Evolutionary conservation across 208 protist species (phyloP).

Genomic region (Acanthamoeba sp.): DNA sequence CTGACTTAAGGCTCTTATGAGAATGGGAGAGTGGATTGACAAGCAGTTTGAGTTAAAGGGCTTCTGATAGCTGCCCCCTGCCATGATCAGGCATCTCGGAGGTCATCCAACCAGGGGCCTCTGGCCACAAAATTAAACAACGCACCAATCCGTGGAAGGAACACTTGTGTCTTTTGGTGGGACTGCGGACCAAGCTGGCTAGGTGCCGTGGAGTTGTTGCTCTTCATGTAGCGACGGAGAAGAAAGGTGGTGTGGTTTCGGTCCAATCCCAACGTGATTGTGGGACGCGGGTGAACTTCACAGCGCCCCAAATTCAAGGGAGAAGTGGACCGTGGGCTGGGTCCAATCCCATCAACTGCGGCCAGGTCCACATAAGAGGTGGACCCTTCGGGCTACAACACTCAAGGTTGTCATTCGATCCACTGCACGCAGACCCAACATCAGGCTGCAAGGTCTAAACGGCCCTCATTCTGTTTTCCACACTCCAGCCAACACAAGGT

Average conservation of each 20-base stretch:
- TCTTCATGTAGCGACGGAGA: background rate
- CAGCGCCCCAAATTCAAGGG: background rate
- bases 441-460: too few relatives aligned
- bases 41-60: too few relatives aligned
- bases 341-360: background rate
- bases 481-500: too few relatives aligned
- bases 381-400: background rate
- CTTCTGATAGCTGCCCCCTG: too few relatives aligned
- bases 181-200: background rate
- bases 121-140: background rate
- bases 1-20: background rate
- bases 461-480: too few relatives aligned
- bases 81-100: too few relatives aligned
- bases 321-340: background rate
- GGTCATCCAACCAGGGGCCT: background rate
- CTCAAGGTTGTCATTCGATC: constrained; percentile 1
- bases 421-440: too few relatives aligned
- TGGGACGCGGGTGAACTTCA: background rate
- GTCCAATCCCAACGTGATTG: background rate
- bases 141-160: background rate
- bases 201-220: background rate
- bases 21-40: background rate
- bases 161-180: background rate
- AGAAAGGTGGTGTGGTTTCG: constrained; percentile 16
- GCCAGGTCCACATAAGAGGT: background rate